Evolutionary conservation across 352 stramenopile genomes (phyloP), one percentile per base, ranked within the genome.

Genomic region (Phytopythium boreale): DNA sequence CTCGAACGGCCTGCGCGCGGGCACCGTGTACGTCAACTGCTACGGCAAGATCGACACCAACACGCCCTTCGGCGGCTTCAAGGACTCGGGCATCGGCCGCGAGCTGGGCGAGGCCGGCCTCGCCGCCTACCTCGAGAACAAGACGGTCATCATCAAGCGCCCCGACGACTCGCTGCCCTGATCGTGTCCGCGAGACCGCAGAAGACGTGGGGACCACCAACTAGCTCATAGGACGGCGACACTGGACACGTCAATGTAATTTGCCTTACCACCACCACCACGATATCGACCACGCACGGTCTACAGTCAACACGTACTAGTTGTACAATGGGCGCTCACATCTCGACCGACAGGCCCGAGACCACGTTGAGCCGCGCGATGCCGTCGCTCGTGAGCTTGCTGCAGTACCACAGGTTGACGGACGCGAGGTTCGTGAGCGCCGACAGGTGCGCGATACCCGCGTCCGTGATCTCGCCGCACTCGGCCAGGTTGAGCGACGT

Each of bases 1-100:
- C 65, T 81, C 90, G 39, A 86, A 95, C 58, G 75, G 66, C 6
- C 74, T 99, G 15, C 84, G 97, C 59, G 80, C 81, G 60, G 95
- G 95, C 36, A 97, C 96, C 19, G 88, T 98, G 34, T 96, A 93
- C 66, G 82, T 98, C 14, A 99, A 98, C 79, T 96, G 82, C 73
- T 98, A 97, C 72, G 79, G 96, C 47, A 64, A 95, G 14, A 93
- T 95, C 39, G 89, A 95, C 61, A 75, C 72, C 31, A 81, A 86
- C 61, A 90, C 95, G 63, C 81, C 84, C 22, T 96, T 93, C 55
- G 88, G 88, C n/a, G 88, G 88, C 47, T 92, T 84, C 77, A 93
- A 94, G 84, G 74, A 93, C 67, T 92, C 79, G 47, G 88, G 88
- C 26, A 69, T 93, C 36, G 88, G 88, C 55, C 82, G 88, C 26